phyloP scores from a whole-genome alignment of 208 protist genomes.

The Trypanosoma platydactyli region DNA sequence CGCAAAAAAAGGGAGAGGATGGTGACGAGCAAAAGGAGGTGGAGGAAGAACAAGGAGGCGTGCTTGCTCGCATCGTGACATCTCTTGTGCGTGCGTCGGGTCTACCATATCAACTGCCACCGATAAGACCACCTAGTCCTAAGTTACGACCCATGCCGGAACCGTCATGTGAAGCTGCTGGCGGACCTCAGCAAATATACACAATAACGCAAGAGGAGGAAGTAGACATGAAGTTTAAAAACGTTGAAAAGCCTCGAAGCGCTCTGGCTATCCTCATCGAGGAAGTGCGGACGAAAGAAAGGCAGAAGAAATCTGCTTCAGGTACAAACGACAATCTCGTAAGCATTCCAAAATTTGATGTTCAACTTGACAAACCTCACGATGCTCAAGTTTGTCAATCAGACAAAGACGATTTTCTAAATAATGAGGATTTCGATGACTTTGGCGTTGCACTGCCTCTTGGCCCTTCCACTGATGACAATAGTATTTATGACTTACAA shows the following conservation, averaged over 20 bases:
- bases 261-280: slow-evolving; percentile 24
- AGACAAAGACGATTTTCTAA: neutral
- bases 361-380: neutral
- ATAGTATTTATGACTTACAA: neutral
- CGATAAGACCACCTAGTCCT: neutral
- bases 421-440: slow-evolving; percentile 34
- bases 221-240: neutral
- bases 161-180: neutral
- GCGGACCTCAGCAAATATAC: neutral
- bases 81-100: slow-evolving; percentile 20
- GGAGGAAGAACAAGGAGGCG: slow-evolving; percentile 1
- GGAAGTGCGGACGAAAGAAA: slow-evolving; percentile 19
- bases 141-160: neutral
- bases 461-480: neutral
- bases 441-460: slow-evolving; percentile 44
- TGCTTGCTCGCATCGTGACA: slow-evolving; percentile 14
- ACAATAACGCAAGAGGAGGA: neutral
- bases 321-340: neutral
- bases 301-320: neutral
- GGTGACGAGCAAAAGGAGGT: neutral
- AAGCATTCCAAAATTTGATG: neutral
- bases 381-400: too few relatives aligned
- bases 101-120: neutral
- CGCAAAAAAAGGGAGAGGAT: neutral
- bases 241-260: slow-evolving; percentile 2